phyloP scores from a whole-genome alignment of 2,329 filamentous ascomycete species.

The Apiospora koreana region DNA sequence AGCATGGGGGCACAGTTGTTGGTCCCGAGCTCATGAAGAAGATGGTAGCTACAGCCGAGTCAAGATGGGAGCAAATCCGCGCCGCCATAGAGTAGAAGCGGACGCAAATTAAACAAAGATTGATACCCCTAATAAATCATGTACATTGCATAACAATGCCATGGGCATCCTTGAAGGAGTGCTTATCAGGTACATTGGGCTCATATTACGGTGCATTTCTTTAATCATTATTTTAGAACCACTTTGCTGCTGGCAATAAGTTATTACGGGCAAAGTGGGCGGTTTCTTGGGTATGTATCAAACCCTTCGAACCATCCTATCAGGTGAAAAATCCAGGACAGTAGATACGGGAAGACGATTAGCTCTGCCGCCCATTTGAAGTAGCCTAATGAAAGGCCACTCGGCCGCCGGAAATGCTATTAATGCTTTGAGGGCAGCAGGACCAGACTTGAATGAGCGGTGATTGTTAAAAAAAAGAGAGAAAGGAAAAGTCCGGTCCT shows the following conservation, averaged over 20 bases:
- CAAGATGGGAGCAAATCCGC: conserved; percentile 63
- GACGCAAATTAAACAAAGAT: background rate
- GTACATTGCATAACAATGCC: background rate
- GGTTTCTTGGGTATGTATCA: conserved; percentile 60
- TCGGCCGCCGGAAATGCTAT: conserved; percentile 34
- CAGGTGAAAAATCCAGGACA: conserved; percentile 76
- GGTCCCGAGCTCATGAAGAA: conserved; percentile 63
- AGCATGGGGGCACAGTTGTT: conserved; percentile 75
- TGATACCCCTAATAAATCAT: background rate
- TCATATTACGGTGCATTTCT: background rate
- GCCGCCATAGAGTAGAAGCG: conserved; percentile 41
- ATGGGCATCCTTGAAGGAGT: background rate
- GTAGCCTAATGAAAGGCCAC: conserved; percentile 34
- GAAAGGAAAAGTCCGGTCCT: conserved; percentile 14
- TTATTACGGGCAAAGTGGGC: background rate
- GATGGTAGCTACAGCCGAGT: conserved; percentile 59
- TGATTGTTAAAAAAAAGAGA: conserved; percentile 23
- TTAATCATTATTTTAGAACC: background rate
- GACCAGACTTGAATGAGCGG: conserved; percentile 29
- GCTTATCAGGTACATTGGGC: background rate
- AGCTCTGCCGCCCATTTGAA: conserved; percentile 35
- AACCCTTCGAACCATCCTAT: conserved; percentile 84
- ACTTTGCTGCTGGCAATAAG: background rate
- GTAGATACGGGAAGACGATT: conserved; percentile 77
- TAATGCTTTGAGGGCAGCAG: conserved; percentile 25